Base-by-base conservation (phyloP, 192 early-diverging fungal genomes). In the Chytriomyces hyalinus region DNA sequence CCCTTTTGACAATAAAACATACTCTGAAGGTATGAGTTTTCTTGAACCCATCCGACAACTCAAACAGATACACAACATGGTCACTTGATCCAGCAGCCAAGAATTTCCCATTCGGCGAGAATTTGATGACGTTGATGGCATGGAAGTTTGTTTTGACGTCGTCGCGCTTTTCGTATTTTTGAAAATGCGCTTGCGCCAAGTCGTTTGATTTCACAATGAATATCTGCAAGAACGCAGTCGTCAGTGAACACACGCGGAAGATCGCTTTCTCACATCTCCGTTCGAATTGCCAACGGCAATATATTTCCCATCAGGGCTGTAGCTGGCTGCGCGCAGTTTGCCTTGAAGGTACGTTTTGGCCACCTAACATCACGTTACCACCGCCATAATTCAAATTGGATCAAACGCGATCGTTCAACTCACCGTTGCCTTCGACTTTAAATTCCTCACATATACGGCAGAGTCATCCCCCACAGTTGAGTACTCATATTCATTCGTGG, bases 261-360 rank as follows among this genome's bases (percentile, higher is more conserved):
- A 43, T 3, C 10, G 3, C 22, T 20, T 5, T n/a, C 67, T 61
- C 45, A 79, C 78, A 75, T 80, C 78, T 44, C 78, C 78, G 36
- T 80, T 63, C 28, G 67, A 64, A 50, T 80, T 80, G 11, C 78
- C 78, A 7, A 75, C 67, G 10, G 78, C 78, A 60, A 80, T 20
- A 43, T 75, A 80, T 49, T 73, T 75, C 50, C 68, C 67, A 51
- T 75, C 73, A 2, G 78, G 78, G 43, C 78, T 80, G 65, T 75
- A 75, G 13, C 45, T 17, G 10, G 61, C 43, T 11, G 72, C 61
- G 17, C 70, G 61, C 8, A 73, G 46, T 59, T 80, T 76, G 15
- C 78, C 78, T 80, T 73, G 78, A 9, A 80, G 66, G 46, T 62
- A 57, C 7, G 49, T 36, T 57, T 48, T 67, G 0, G 72, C 61